Evolutionary conservation across 2,329 filamentous ascomycete genomes (phyloP), one percentile per base, ranked within the genome.

Genomic region (Dryadomyces quercivorus): DNA sequence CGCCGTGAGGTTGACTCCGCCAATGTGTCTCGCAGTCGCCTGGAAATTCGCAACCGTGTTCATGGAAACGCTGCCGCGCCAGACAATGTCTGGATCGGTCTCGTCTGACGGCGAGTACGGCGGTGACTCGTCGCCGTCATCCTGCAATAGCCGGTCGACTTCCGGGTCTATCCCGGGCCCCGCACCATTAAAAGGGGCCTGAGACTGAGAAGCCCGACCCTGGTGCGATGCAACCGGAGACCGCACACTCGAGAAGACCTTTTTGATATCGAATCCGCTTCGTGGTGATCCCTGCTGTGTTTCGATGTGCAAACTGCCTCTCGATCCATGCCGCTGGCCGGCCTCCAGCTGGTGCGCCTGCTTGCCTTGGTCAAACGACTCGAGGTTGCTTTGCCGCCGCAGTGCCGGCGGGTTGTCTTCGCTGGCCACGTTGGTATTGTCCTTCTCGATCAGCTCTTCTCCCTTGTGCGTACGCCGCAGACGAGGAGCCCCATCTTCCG

Each of bases 381-480:
- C 67, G 10, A 64, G 63, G 18, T 60, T 62, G 40, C 65, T 66
- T 47, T 67, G 65, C 55, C 70, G 65, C 51, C 69, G 62, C 56
- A 68, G 59, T 15, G 65, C 63, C 1, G 69, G 68, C 3, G 69
- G 67, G 5, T 65, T 67, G 47, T 73, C 73, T 43, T 70, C 68
- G 22, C 60, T 64, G 1, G 64, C 60, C 18, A 65, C 60, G 21
- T 58, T 62, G 42, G 69, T 66, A n/a, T 70, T 75, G 38, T 94
- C 88, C 48, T 86, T 82, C 58, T 92, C 90, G 16, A 97, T 78
- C 16, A 95, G 69, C 65, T 97, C 93, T 56, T 96, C 91, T 13
- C 93, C 93, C 68, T 97, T 97, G 72, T 97, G 92, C 2, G 92
- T 96, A 61, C 88, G 83, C 62, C 90, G 81, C 55, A 96, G 84